Conservation (phyloP, 306 rosid species). For the Trifolium dubium region DNA sequence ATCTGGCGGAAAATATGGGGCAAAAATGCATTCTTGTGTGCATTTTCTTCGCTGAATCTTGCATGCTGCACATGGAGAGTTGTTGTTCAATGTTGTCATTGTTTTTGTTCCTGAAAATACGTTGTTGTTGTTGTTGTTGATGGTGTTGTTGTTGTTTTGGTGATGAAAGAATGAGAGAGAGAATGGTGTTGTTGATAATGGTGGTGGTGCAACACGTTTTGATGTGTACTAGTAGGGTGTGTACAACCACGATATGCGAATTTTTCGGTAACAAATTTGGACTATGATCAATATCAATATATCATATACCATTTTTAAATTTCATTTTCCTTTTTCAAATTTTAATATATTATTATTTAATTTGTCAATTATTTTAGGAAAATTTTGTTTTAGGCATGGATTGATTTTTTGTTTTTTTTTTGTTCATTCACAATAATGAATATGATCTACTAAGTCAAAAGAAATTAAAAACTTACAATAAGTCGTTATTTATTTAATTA, state of each 20-base stretch:
- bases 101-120: not conserved
- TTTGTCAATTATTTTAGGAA: too few relatives aligned
- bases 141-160: not conserved
- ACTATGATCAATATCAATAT: not conserved
- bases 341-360: too few relatives aligned
- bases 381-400: too few relatives aligned
- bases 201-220: not conserved
- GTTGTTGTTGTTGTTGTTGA: not conserved
- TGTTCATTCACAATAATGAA: too few relatives aligned
- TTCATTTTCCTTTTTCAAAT: too few relatives aligned
- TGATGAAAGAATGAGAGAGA: too few relatives aligned
- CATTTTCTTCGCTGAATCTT: slow-evolving; percentile 71
- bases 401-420: too few relatives aligned
- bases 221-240: not conserved
- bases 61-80: slow-evolving; percentile 83
- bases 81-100: slow-evolving; percentile 2
- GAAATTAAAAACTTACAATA: too few relatives aligned
- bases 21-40: slow-evolving; percentile 77
- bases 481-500: too few relatives aligned
- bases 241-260: not conserved
- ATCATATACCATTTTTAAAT: too few relatives aligned
- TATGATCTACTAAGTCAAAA: too few relatives aligned
- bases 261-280: not conserved
- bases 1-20: slow-evolving; percentile 84
- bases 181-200: not conserved